phyloP scores from a whole-genome alignment of 352 stramenopile genomes.

The Saprolegnia diclina region DNA sequence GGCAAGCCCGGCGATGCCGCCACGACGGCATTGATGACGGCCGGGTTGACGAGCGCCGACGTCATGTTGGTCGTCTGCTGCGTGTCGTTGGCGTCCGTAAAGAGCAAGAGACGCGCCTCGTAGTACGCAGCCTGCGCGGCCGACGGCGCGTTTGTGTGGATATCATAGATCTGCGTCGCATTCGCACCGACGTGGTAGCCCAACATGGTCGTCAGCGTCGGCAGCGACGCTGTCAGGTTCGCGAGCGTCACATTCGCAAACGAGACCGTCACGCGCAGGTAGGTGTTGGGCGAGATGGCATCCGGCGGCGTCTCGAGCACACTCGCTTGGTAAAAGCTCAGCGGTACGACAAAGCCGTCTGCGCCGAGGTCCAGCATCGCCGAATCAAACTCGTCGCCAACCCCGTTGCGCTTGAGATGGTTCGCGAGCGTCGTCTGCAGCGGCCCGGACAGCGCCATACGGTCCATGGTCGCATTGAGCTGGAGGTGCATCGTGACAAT shows the following conservation, averaged over 20 bases:
- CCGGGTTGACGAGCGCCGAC: neutral
- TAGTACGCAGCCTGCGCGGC: neutral
- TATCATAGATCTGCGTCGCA: neutral
- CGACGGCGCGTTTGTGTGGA: neutral
- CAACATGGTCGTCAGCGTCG: neutral
- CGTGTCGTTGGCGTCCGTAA: neutral
- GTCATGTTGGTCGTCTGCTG: neutral
- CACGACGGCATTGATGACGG: neutral
- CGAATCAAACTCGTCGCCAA: neutral
- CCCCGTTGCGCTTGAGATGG: neutral
- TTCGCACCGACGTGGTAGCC: neutral
- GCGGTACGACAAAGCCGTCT: neutral
- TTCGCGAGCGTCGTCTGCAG: neutral
- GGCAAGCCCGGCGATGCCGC: neutral
- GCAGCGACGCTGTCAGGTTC: neutral
- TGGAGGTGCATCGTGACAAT: neutral
- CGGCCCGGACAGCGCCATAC: neutral
- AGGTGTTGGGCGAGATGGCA: neutral
- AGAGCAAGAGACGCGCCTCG: neutral
- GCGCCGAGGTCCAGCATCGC: neutral
- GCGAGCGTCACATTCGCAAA: neutral
- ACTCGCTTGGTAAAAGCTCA: neutral
- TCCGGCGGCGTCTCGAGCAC: neutral
- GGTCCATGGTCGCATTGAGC: neutral
- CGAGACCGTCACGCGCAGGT: conserved; percentile 2